These are phyloP conservation scores for Raffaelea ambrosiae DNA, from an alignment of 2,329 filamentous ascomycete species.

Conservation along the genomic window DNA sequence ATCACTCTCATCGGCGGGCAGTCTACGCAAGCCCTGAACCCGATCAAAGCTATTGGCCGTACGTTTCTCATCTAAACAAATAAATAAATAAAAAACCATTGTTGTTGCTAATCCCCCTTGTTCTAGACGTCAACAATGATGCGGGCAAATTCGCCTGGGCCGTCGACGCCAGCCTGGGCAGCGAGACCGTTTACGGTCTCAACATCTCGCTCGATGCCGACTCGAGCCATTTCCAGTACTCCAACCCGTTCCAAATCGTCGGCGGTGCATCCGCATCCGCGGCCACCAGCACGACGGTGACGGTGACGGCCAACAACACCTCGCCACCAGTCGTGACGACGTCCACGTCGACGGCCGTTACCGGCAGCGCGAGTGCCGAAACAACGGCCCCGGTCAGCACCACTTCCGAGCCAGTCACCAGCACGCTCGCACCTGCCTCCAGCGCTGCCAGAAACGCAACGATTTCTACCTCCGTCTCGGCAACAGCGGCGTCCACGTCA, in stretches of 20 bases:
- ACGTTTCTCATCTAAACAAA: too few species aligned
- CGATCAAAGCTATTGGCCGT: conserved; percentile 4
- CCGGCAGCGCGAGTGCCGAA: background rate
- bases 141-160: conserved; percentile 39
- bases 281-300: background rate
- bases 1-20: conserved; percentile 48
- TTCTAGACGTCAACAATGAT: conserved; percentile 32
- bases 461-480: too few species aligned
- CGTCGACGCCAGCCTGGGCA: conserved; percentile 35
- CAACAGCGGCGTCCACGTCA: too few species aligned
- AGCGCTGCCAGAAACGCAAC: too few species aligned
- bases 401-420: background rate
- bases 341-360: background rate
- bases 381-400: background rate
- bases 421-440: too few species aligned
- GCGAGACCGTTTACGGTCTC: conserved; percentile 42
- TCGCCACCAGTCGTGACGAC: background rate
- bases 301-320: background rate
- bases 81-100: too few species aligned
- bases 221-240: conserved; percentile 48
- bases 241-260: conserved; percentile 48
- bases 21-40: conserved; percentile 27
- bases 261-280: conserved; percentile 12
- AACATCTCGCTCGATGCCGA: conserved; percentile 40
- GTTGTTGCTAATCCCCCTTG: too few species aligned